phyloP scores from a whole-genome alignment of 805 yeast species.

The Millerozyma miso region DNA sequence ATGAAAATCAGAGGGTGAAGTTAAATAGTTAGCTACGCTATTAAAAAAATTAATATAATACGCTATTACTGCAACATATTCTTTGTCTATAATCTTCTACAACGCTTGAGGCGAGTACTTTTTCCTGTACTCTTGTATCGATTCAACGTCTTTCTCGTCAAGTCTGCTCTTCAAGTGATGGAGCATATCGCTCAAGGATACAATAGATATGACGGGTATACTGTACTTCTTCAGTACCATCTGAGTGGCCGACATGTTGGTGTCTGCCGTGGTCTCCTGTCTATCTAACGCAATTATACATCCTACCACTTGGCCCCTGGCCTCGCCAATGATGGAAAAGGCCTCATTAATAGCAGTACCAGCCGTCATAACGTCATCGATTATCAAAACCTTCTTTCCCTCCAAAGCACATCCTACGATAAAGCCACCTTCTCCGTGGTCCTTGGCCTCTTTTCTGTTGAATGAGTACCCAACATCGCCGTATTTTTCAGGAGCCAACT shows the following conservation, averaged over 20 bases:
- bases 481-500: constrained; percentile 77
- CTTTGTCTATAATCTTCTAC: constrained; percentile 1
- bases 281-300: constrained; percentile 90
- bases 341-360: constrained; percentile 98
- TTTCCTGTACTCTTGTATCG: constrained; percentile 56
- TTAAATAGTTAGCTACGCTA: constrained; percentile 10
- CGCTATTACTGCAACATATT: neutral
- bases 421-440: constrained; percentile 97
- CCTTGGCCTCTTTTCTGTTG: constrained; percentile 94
- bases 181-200: constrained; percentile 71
- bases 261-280: constrained; percentile 79
- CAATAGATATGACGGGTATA: constrained; percentile 83
- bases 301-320: constrained; percentile 74
- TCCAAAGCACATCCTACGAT: constrained; percentile 81
- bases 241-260: constrained; percentile 73
- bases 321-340: constrained; percentile 65
- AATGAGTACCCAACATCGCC: constrained; percentile 80
- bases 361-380: constrained; percentile 97
- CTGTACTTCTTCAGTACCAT: constrained; percentile 66
- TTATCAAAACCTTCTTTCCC: constrained; percentile 72
- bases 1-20: constrained; percentile 53
- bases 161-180: constrained; percentile 53
- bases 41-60: neutral
- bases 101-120: constrained; percentile 43
- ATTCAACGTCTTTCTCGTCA: constrained; percentile 51